Evolutionary conservation across 2,329 filamentous ascomycete species (phyloP), one percentile per base, ranked within the genome.

Genomic region (Bipolaris gigantea): DNA sequence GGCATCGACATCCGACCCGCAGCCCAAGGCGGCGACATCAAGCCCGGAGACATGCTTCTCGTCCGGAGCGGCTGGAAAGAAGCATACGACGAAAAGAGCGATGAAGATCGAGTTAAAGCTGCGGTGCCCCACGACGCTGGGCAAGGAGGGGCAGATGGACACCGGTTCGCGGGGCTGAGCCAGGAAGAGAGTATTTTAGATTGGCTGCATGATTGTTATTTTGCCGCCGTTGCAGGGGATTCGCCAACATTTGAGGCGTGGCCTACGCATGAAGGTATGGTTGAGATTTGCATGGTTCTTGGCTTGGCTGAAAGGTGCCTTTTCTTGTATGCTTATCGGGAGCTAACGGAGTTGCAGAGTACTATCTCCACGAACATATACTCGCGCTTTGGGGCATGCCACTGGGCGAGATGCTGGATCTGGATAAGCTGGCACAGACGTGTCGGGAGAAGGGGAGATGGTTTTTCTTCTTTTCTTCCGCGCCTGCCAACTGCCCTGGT

Each of bases 191-290:
- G 80, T 40, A 80, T 86, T 4, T 75, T 84, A 7, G 80, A 83
- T 48, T 90, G 87, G 86, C 58, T 90, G 54, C 87, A 89, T 76
- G 85, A 90, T 64, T 83, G 81, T 60, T 85, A 86, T 48, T 89
- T 90, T 61, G 79, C 86, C 0, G 84, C 83, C 0, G 85, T 88
- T 1, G 85, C 81, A 0, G 84, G 85, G 0, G 88, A 90, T 66
- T 76, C 80, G 11, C 83, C 81, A 18, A 77, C 81, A 0, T 89
- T 90, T 57, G 88, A 90, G 74, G 79, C 81, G 0, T 83, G 84
- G 72, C 85, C 86, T 2, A 81, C 83, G 0, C 48, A 81, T 32
- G 76, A 78, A 49, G 60, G 67, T 66, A 56, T 42, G 62, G 11
- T 30, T 32, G 39, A 30, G 27, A 30, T 30, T 5, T 30, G 13